Evolutionary conservation across 2,329 filamentous ascomycete species (phyloP).

Genomic region (Alternaria atra): DNA sequence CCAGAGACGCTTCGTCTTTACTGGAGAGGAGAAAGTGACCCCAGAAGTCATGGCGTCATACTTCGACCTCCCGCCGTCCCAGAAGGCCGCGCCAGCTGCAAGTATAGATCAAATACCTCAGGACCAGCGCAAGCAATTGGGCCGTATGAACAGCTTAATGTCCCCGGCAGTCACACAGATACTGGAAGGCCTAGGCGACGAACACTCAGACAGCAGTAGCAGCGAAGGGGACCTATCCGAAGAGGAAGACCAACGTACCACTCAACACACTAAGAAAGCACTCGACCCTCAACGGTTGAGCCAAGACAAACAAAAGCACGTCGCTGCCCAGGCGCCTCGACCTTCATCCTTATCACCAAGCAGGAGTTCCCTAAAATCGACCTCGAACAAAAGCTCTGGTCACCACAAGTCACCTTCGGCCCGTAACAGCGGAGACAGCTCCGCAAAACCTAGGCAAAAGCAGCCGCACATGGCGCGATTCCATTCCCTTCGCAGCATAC

Average conservation of each 20-base stretch:
- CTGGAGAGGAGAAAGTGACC: conserved; percentile 3
- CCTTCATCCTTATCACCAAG: conserved; percentile 23
- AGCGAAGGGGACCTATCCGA: conserved; percentile 30
- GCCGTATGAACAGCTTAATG: conserved; percentile 30
- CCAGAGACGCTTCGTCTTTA: conserved; percentile 2
- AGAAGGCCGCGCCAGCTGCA: conserved; percentile 26
- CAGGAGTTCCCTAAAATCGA: conserved; percentile 22
- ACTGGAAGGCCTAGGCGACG: conserved; percentile 37
- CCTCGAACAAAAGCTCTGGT: conserved; percentile 17
- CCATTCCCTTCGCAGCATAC: conserved; percentile 45
- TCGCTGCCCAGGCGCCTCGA: conserved; percentile 10
- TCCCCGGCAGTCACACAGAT: conserved; percentile 44
- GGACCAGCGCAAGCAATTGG: conserved; percentile 27
- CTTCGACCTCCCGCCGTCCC: conserved; percentile 39
- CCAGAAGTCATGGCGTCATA: conserved; percentile 45
- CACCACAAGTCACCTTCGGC: conserved; percentile 17
- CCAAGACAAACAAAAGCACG: conserved; percentile 15
- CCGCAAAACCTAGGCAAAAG: conserved; percentile 25
- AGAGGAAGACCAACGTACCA: conserved; percentile 14
- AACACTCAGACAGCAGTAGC: conserved; percentile 39
- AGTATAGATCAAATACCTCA: conserved; percentile 22
- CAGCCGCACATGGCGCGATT: conserved; percentile 45
- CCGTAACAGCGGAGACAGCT: conserved; percentile 14
- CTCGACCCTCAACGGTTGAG: conserved; percentile 12
- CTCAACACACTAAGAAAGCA: conserved; percentile 18